These are phyloP conservation scores for Flaveria sonorensis DNA, from an alignment of 129 eudicot genomes.

Conservation along the genomic window DNA sequence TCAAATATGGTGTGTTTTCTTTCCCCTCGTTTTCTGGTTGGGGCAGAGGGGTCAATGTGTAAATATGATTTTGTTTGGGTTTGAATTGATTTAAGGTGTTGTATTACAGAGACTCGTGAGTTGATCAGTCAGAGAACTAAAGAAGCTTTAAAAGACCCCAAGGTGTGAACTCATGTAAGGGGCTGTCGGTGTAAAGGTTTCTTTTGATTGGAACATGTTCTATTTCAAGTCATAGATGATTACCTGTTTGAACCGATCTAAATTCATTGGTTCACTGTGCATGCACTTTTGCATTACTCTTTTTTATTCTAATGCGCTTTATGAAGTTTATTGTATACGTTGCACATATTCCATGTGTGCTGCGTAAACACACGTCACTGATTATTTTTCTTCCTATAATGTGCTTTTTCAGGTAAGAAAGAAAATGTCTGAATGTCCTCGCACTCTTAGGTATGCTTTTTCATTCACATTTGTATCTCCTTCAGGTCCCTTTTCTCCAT, in stretches of 20 bases:
- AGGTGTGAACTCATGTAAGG: conserved; percentile 99
- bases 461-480: not conserved
- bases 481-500: not conserved
- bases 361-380: conserved; percentile 12
- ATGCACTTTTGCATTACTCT: not conserved
- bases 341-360: not conserved
- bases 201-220: not conserved
- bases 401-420: conserved; percentile 57
- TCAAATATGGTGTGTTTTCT: not conserved
- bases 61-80: conserved; percentile 1
- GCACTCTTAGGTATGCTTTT: conserved; percentile 60
- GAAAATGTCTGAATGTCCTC: conserved; percentile 86
- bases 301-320: not conserved
- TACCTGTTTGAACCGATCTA: not conserved
- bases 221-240: not conserved
- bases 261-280: not conserved
- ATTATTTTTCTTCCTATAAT: conserved; percentile 12
- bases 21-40: not conserved
- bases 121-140: conserved; percentile 65
- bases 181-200: conserved; percentile 36
- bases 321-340: not conserved
- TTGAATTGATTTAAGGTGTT: conserved; percentile 22
- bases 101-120: conserved; percentile 75
- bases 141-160: conserved; percentile 96
- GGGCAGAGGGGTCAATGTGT: not conserved